Evolutionary conservation across 163 green algal genomes (phyloP), one percentile per base, ranked within the genome.

Genomic region (Trebouxia gelatinosa): DNA sequence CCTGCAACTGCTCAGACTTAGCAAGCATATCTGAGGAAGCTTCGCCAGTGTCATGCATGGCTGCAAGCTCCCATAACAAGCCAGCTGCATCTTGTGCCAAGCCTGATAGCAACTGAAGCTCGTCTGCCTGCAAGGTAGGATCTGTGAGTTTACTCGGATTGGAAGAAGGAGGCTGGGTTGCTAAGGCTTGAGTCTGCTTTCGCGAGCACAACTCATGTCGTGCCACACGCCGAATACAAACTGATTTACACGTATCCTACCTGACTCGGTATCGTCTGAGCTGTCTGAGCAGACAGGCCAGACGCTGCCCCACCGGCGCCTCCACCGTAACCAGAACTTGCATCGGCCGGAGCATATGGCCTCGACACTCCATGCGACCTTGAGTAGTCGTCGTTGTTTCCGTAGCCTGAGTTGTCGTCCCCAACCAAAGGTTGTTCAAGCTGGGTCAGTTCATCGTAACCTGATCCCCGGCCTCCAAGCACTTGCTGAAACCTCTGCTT

Each of bases 1-100:
- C 84, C 84, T 86, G 80, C 46, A 91, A 67, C 85, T 87, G 81
- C 51, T 83, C 51, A n/a, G 75, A 81, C 46, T 87, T 88, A 35
- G 43, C 46, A 64, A 82, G 72, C 83, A 91, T 90, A 37, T 91
- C 87, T 2, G 48, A 61, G 6, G 83, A 64, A 34, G 77, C 85
- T 0, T 77, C 66, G 29, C 81, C 80, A 31, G 43, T 66, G 37
- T 88, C 83, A 29, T 83, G 77, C 85, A 91, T 83, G n/a, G 86
- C 83, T 40, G 84, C 85, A 83, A 91, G 86, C 78, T 91, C 87
- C 78, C 84, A 91, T 61, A 91, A 57, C 31, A 91, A 85, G 35
- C 84, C 87, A 34, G 83, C 83, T 35, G 87, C 87, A 6, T 91
- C 87, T 39, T 75, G 72, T 9, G 80, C 80, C 39, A 91, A 80